Percentiles rank a stretch among this genome's conserved stretches.
phyloP scores from a whole-genome alignment of 331 rosid species.

The Cydonia oblonga region DNA sequence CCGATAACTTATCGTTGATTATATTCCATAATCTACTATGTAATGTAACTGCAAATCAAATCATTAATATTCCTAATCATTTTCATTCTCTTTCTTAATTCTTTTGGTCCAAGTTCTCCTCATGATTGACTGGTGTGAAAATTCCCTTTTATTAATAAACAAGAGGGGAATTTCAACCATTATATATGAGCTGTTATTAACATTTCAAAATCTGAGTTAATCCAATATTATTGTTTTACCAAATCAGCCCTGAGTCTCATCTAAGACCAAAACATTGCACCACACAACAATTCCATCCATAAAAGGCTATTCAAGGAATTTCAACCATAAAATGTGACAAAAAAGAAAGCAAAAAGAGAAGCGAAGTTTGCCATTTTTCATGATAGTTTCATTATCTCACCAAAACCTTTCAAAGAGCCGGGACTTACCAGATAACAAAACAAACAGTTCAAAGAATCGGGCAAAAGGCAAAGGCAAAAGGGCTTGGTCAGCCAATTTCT shows the following conservation, averaged over 20 bases:
- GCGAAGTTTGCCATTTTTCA: neutral
- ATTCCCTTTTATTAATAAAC: neutral
- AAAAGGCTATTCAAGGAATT: neutral
- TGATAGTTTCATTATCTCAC: neutral
- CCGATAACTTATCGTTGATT: neutral
- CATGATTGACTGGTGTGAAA: neutral
- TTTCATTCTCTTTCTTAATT: neutral
- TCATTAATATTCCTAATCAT: neutral
- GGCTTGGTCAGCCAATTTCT: conserved; percentile 4
- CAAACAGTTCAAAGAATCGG: neutral
- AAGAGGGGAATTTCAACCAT: neutral
- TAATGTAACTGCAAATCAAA: neutral
- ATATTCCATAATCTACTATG: neutral
- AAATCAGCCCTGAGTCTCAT: neutral
- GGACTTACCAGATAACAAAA: neutral
- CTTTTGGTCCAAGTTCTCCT: neutral
- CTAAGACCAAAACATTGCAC: neutral
- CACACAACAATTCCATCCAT: neutral
- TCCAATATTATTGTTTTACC: neutral
- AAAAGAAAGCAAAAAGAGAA: neutral
- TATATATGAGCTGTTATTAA: too few species aligned
- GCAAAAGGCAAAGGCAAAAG: neutral
- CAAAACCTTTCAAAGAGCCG: neutral
- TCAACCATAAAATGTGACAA: neutral
- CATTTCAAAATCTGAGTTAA: neutral